These are phyloP conservation scores for Samsoniella hepiali DNA, from an alignment of 2,329 filamentous ascomycete species.

Conservation along the genomic window DNA sequence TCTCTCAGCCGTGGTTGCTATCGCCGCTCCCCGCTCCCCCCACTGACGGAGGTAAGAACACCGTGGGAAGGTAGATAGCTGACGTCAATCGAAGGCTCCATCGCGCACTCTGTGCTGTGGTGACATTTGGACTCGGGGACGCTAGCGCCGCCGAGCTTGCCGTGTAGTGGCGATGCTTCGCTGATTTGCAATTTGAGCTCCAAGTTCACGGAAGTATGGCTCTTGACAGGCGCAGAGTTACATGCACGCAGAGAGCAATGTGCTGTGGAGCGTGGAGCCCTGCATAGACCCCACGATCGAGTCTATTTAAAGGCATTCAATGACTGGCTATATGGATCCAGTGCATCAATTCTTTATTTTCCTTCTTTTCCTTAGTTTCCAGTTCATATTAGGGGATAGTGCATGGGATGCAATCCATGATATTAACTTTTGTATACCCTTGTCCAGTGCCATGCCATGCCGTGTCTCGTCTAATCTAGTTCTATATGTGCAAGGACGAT, in stretches of 20 bases:
- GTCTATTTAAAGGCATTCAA: too few species aligned
- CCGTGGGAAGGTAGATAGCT: not conserved
- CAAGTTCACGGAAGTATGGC: not conserved
- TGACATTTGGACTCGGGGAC: not conserved
- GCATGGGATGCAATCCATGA: not conserved
- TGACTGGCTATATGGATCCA: too few species aligned
- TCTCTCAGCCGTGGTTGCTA: not conserved
- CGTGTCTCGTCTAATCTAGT: slow-evolving; percentile 1
- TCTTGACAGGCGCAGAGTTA: not conserved
- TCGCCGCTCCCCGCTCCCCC: slow-evolving; percentile 10
- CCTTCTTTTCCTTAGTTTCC: too few species aligned
- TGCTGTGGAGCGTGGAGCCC: not conserved
- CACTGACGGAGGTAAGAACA: not conserved
- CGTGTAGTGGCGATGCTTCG: not conserved
- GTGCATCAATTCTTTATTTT: too few species aligned
- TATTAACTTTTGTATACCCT: slow-evolving; percentile 8
- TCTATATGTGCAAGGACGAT: not conserved
- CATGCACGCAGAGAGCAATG: not conserved
- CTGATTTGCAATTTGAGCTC: not conserved
- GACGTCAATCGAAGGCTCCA: slow-evolving; percentile 13
- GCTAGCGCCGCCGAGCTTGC: not conserved
- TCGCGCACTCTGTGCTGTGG: not conserved
- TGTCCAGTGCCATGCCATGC: not conserved
- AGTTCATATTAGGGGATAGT: too few species aligned
- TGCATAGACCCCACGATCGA: not conserved